Base-by-base conservation (phyloP, 805 yeast species). In the Saccharomycodes ludwigii region DNA sequence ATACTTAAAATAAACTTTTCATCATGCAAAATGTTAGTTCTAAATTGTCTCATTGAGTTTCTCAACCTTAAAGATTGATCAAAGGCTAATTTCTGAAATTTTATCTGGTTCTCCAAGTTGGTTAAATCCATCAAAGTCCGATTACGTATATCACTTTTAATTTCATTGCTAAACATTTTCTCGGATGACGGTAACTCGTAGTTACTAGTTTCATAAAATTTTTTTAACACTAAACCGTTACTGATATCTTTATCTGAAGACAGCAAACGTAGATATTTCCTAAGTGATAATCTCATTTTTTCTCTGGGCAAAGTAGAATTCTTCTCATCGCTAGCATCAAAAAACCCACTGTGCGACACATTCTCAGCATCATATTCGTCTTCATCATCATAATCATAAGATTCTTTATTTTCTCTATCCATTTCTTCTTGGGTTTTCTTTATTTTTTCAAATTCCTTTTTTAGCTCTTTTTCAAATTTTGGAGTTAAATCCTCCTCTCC, bases 31-130 rank as follows among this genome's bases (percentile, higher is more conserved):
- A 81, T 45, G 29, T 69, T 66, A 2, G 60, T 43, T 46, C 77
- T 76, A 40, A 81, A 71, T 18, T 64, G 69, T 21, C 68, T 68
- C 46, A 85, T 70, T 25, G 74, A 67, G 18, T 59, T 56, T 27
- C 71, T 71, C 27, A 81, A 60, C 12, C 62, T 58, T 12, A 61
- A 45, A 21, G 82, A 74, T 18, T 76, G 65, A 21, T 61, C 63
- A 11, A 72, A 61, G 1, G 86, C 77, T 29, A 78, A 71, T 38
- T 69, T 68, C 43, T 80, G 91, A 46, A 91, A 88, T 41, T 69
- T 70, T 26, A 70, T 56, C 51, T 83, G 91, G 39, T 71, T 71
- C 25, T 76, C 72, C 5, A 68, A 41, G 4, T 78, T 52, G 6
- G 71, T 54, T n/a, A 64, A 46, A 40, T 88, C 96, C 29, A 82